phyloP scores from a whole-genome alignment of 345 rosid genomes.

The Moricandia arvensis region DNA sequence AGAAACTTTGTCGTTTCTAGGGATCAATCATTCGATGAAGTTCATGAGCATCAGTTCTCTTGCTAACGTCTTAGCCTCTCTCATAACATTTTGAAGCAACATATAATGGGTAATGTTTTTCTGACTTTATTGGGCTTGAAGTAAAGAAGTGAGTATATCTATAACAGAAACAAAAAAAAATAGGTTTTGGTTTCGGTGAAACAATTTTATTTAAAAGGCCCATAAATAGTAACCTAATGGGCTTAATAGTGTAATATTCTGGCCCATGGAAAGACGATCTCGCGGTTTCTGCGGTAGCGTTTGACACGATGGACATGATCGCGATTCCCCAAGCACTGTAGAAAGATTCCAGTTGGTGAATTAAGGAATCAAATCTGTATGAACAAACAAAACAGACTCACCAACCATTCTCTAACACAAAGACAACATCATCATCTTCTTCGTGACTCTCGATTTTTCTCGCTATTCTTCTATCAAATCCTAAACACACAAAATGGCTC shows the following conservation, averaged over 20 bases:
- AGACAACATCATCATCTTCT: neutral
- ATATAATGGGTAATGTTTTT: no score
- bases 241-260: neutral
- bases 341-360: neutral
- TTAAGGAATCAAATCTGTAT: neutral
- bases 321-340: neutral
- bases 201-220: neutral
- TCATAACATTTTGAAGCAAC: no score
- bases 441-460: no score
- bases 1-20: no score
- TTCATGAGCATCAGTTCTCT: no score
- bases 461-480: neutral
- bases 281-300: neutral
- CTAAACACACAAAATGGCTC: constrained; percentile 19
- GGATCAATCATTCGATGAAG: no score
- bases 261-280: neutral
- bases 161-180: no score
- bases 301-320: neutral
- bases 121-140: no score
- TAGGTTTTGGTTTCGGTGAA: neutral
- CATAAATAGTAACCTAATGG: neutral
- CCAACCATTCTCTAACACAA: neutral
- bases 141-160: neutral
- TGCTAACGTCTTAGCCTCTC: no score
- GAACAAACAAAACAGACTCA: neutral